Conservation (phyloP, 1,284 basidiomycete genomes). For the Testicularia cyperi region DNA sequence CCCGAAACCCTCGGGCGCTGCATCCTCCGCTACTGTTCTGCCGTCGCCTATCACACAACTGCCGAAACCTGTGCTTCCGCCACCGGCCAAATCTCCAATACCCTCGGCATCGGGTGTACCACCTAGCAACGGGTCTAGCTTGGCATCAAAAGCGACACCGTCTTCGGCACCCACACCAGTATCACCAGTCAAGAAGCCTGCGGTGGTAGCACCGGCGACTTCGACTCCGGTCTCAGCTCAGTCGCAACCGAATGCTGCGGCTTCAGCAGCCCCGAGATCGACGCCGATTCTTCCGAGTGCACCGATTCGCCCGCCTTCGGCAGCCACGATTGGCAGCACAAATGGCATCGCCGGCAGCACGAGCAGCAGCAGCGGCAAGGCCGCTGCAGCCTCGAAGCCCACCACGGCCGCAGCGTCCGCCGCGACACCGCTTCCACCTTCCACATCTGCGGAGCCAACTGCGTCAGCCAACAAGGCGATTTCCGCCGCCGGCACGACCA, state of each 20-base stretch:
- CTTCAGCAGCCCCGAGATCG: too few relatives aligned
- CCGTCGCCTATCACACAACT: conserved; percentile 4
- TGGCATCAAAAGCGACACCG: too few relatives aligned
- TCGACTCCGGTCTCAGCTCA: too few relatives aligned
- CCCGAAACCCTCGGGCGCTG: conserved; percentile 15
- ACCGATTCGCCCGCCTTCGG: neutral
- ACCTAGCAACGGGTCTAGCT: too few relatives aligned
- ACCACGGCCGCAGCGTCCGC: neutral
- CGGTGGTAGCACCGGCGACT: too few relatives aligned
- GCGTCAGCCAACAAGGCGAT: neutral
- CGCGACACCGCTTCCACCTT: neutral
- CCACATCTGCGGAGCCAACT: neutral
- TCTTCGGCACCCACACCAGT: too few relatives aligned
- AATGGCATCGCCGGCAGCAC: neutral
- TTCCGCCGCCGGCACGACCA: neutral
- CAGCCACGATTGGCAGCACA: neutral
- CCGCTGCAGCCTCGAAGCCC: neutral
- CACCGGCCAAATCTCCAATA: conserved; percentile 19
- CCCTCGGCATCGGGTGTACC: conserved; percentile 7
- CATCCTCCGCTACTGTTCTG: conserved; percentile 11
- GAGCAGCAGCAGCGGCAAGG: neutral
- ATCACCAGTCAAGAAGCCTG: too few relatives aligned
- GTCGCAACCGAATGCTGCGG: too few relatives aligned
- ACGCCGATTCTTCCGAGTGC: neutral
- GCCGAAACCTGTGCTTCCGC: conserved; percentile 26